A percentile compares a stretch with the other conserved stretches of the same genome.
phyloP scores from a whole-genome alignment of 2,329 filamentous ascomycete species.

The Zymoseptoria passerinii region DNA sequence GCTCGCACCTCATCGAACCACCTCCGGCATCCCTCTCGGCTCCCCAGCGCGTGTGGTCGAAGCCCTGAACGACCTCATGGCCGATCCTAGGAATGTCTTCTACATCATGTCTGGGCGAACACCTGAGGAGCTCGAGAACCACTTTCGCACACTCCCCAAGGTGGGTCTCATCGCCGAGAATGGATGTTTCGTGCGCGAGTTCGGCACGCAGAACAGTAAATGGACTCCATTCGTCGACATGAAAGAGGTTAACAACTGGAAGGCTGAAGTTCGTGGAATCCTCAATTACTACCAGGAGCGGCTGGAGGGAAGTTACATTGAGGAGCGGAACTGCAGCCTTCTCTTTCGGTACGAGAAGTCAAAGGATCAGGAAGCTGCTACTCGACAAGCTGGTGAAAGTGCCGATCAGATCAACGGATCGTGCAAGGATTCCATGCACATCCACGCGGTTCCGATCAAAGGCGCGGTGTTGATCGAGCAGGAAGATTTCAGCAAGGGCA shows the following conservation, averaged over 20 bases:
- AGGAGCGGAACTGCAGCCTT: slow-evolving; percentile 84
- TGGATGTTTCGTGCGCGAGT: slow-evolving; percentile 77
- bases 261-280: slow-evolving; percentile 71
- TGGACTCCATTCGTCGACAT: slow-evolving; percentile 76
- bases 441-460: slow-evolving; percentile 72
- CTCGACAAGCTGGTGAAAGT: slow-evolving; percentile 77
- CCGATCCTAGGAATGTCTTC: slow-evolving; percentile 73
- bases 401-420: slow-evolving; percentile 93
- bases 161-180: slow-evolving; percentile 91
- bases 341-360: slow-evolving; percentile 84
- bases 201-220: slow-evolving; percentile 43
- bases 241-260: slow-evolving; percentile 66
- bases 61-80: slow-evolving; percentile 69
- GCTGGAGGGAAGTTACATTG: slow-evolving; percentile 77
- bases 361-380: slow-evolving; percentile 66
- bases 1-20: slow-evolving; percentile 75
- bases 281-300: slow-evolving; percentile 85
- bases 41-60: slow-evolving; percentile 81
- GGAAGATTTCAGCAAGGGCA: slow-evolving; percentile 78
- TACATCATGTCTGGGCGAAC: slow-evolving; percentile 90
- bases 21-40: slow-evolving; percentile 74
- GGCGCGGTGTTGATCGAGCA: slow-evolving; percentile 78
- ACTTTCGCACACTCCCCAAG: slow-evolving; percentile 75
- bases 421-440: slow-evolving; percentile 64
- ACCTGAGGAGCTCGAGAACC: slow-evolving; percentile 76